Evolutionary conservation across 352 stramenopile species (phyloP).

Genomic region (Globisporangium solare): DNA sequence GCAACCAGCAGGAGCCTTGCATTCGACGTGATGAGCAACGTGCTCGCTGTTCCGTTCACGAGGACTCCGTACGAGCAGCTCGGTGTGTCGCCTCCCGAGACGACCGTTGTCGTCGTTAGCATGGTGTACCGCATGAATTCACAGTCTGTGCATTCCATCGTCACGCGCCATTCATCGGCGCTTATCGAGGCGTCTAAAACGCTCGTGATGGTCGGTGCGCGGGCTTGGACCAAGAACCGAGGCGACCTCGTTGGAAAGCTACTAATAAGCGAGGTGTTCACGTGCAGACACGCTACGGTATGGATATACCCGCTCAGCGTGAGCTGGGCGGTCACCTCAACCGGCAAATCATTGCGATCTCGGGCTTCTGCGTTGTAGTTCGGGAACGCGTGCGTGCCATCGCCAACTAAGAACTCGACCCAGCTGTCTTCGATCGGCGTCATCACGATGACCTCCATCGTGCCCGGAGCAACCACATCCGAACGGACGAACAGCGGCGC

Average conservation of each 20-base stretch:
- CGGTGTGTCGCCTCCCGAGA: conserved; percentile 11
- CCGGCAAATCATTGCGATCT: background rate
- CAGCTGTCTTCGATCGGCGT: conserved; percentile 43
- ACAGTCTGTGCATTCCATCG: conserved; percentile 32
- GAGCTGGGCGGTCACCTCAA: conserved; percentile 12
- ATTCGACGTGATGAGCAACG: conserved; percentile 30
- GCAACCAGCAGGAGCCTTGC: conserved; percentile 37
- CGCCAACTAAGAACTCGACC: conserved; percentile 35
- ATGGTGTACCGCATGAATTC: conserved; percentile 45
- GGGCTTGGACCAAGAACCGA: conserved; percentile 38
- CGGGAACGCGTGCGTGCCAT: conserved; percentile 58
- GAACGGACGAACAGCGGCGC: conserved; percentile 26
- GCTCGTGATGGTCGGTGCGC: conserved; percentile 26
- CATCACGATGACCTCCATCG: conserved; percentile 25
- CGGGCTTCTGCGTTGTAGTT: conserved; percentile 20
- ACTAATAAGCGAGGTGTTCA: conserved; percentile 26
- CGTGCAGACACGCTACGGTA: conserved; percentile 38
- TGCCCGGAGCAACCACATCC: conserved; percentile 14
- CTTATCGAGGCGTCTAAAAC: conserved; percentile 20
- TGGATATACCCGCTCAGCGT: conserved; percentile 47
- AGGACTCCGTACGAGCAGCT: conserved; percentile 39
- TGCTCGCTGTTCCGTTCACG: conserved; percentile 10
- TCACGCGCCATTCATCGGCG: conserved; percentile 38
- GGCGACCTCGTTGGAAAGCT: conserved; percentile 46
- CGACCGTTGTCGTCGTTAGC: conserved; percentile 9